Evolutionary conservation across 352 stramenopile genomes (phyloP).

Genomic region (Globisporangium solare): DNA sequence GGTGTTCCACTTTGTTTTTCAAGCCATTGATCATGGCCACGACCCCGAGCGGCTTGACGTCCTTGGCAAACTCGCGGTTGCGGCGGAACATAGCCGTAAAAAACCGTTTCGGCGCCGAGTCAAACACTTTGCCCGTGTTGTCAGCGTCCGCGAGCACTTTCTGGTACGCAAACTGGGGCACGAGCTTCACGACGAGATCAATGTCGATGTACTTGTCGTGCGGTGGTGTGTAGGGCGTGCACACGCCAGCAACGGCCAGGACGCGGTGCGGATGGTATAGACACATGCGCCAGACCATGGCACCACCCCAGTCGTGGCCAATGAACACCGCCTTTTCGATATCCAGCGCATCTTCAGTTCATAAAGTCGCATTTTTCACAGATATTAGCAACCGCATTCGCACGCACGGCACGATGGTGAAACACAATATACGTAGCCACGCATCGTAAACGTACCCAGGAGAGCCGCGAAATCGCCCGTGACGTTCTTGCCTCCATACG

Average conservation of each 20-base stretch:
- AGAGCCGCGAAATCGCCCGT: slow-evolving; percentile 45
- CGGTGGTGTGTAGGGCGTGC: slow-evolving; percentile 63
- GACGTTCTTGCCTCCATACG: slow-evolving; percentile 59
- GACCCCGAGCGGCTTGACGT: slow-evolving; percentile 11
- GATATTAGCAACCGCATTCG: background rate
- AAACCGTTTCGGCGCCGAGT: slow-evolving; percentile 36
- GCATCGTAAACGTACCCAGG: slow-evolving; percentile 24
- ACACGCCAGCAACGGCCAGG: slow-evolving; percentile 49
- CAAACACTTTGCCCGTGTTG: slow-evolving; percentile 32
- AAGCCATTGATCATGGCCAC: slow-evolving; percentile 12
- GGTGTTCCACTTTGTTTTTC: slow-evolving; percentile 12
- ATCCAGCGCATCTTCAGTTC: slow-evolving; percentile 41
- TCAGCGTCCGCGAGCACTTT: slow-evolving; percentile 42
- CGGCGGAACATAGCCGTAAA: slow-evolving; percentile 50
- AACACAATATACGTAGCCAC: too few species aligned
- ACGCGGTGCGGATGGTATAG: slow-evolving; percentile 62
- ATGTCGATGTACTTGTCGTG: slow-evolving; percentile 29
- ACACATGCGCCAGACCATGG: slow-evolving; percentile 64
- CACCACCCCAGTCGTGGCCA: slow-evolving; percentile 70
- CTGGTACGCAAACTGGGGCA: slow-evolving; percentile 66
- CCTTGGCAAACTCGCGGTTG: slow-evolving; percentile 27
- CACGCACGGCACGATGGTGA: too few species aligned
- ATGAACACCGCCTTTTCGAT: slow-evolving; percentile 67
- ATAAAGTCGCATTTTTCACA: background rate
- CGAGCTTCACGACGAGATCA: slow-evolving; percentile 36